Percentiles rank a stretch among this genome's conserved stretches.
Conservation (phyloP, 768 basidiomycete genomes). For the Tylopilus felleus region DNA sequence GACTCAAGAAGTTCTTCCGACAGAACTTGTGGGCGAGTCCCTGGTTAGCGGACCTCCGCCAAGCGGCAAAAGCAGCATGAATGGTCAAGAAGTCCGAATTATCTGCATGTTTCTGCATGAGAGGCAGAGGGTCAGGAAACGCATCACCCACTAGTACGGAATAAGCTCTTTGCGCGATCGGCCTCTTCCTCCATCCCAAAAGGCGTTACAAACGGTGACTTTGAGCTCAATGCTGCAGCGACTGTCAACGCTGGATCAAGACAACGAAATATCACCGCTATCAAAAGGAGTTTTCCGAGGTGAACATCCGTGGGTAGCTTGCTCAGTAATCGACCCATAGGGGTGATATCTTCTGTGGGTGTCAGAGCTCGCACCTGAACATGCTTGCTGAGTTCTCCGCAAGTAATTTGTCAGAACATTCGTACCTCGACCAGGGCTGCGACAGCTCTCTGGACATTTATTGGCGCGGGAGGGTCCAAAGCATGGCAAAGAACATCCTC, state of each 20-base stretch:
- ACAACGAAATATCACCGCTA: slow-evolving; percentile 81
- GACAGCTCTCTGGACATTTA: slow-evolving; percentile 90
- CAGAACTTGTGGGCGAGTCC: slow-evolving; percentile 72
- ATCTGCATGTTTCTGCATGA: slow-evolving; percentile 43
- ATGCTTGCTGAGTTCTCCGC: not conserved
- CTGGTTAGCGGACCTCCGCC: slow-evolving; percentile 70
- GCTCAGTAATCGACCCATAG: slow-evolving; percentile 87
- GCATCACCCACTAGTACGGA: slow-evolving; percentile 60
- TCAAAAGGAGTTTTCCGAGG: slow-evolving; percentile 88
- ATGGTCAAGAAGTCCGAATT: slow-evolving; percentile 95
- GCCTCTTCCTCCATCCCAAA: slow-evolving; percentile 87
- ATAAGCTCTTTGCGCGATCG: slow-evolving; percentile 75
- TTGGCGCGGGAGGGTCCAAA: slow-evolving; percentile 80
- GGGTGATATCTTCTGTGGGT: slow-evolving; percentile 83
- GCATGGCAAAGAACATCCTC: slow-evolving; percentile 87
- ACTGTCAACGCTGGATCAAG: slow-evolving; percentile 97
- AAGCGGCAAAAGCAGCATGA: slow-evolving; percentile 85
- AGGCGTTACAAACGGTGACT: slow-evolving; percentile 89
- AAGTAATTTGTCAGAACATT: not conserved
- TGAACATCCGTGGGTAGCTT: slow-evolving; percentile 95
- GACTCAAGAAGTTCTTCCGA: slow-evolving; percentile 73
- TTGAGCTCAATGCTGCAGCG: slow-evolving; percentile 87
- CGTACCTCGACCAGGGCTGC: slow-evolving; percentile 84
- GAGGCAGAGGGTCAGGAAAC: not conserved
- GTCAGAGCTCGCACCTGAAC: slow-evolving; percentile 82